Base-by-base conservation (phyloP, 164 flowering plant species). In the Chloranthus sessilifolius region DNA sequence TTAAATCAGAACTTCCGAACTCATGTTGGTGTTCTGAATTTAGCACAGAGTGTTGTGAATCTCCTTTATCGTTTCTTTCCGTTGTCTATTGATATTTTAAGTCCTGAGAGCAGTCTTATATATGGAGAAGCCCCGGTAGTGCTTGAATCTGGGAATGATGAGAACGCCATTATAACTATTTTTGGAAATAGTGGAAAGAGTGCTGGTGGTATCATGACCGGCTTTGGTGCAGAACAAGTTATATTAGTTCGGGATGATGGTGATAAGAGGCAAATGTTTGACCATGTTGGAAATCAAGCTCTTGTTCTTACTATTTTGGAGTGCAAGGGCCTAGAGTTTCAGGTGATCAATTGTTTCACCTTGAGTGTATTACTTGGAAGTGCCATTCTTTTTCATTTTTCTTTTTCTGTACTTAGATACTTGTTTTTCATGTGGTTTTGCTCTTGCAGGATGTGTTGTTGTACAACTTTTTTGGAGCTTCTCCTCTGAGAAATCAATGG, bases 151-250 rank as follows among this genome's bases (percentile, higher is more conserved):
- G 82, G 69, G 1, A 62, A 70, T 45, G 73, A 72, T 60, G 82
- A 76, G 25, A 79, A 81, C 58, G 80, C 78, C 3, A 67, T 87
- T 7, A 37, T 70, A 20, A 73, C 72, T 12, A 80, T 87, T 22
- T 87, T 87, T 67, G 83, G 85, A 2, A 70, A 66, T 25, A 56
- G 53, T 56, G 70, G 67, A 36, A n/a, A n/a, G n/a, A 65, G 37
- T 50, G 36, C 19, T 30, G 49, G 64, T 31, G 53, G 55, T 7
- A 63, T 37, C 19, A 47, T 72, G 5, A 65, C 67, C 39, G 90
- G 85, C 1, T 82, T 82, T 59, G 96, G 96, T 47, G 90, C 94
- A 7, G 85, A 88, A 52, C 96, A 88, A 54, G 96, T 85, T 0
- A 88, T 88, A 22, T 63, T 88, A 53, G 96, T 88, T 2, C 71